These are phyloP conservation scores for Aspergillus coremiiformis DNA, from an alignment of 495 filamentous ascomycete genomes.

Conservation along the genomic window DNA sequence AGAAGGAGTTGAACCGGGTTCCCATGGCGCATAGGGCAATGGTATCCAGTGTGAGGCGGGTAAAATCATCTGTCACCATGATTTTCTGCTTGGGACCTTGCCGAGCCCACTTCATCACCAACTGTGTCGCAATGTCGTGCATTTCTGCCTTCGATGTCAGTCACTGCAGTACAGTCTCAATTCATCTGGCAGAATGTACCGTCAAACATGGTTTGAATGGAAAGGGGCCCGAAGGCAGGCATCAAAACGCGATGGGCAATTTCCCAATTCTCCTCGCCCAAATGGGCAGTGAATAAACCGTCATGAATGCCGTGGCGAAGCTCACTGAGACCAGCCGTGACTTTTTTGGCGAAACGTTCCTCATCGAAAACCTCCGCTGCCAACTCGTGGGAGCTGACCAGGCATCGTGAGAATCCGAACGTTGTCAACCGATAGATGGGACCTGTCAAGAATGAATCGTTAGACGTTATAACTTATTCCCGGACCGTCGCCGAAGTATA, in stretches of 20 bases:
- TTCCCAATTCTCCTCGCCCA: conserved; percentile 58
- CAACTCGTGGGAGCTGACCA: conserved; percentile 45
- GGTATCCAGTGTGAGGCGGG: conserved; percentile 64
- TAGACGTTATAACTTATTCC: background rate
- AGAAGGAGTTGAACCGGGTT: conserved; percentile 69
- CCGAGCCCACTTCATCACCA: conserved; percentile 70
- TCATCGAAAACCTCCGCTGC: conserved; percentile 63
- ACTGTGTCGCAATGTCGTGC: conserved; percentile 63
- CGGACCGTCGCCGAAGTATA: background rate
- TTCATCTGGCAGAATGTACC: conserved; percentile 20
- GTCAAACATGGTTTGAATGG: conserved; percentile 61
- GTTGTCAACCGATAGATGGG: conserved; percentile 46
- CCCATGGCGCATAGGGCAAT: conserved; percentile 68
- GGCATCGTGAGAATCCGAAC: conserved; percentile 22
- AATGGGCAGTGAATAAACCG: conserved; percentile 61
- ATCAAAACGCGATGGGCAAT: conserved; percentile 59
- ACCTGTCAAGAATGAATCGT: conserved; percentile 23
- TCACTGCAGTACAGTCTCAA: no score
- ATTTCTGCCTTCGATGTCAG: conserved; percentile 41
- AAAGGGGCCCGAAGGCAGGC: conserved; percentile 65
- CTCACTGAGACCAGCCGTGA: conserved; percentile 40
- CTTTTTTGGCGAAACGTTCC: conserved; percentile 53
- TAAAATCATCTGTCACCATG: conserved; percentile 60
- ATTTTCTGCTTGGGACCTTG: conserved; percentile 52
- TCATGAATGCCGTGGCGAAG: conserved; percentile 53